Evolutionary conservation across 352 stramenopile species (phyloP).

Genomic region (Discostella stelligera): DNA sequence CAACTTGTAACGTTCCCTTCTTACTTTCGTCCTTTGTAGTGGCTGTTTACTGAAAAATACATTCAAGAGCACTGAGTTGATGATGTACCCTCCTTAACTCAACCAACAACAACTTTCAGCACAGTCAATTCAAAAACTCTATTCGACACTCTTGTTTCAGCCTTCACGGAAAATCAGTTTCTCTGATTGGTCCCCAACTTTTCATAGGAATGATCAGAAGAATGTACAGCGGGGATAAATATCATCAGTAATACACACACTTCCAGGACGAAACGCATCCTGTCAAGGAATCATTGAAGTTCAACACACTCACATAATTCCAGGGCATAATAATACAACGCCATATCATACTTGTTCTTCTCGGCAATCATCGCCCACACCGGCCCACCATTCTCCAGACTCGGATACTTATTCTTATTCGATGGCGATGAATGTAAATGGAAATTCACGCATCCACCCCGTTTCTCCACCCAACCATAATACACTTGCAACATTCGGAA

Average conservation of each 20-base stretch:
- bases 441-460: slow-evolving; percentile 30
- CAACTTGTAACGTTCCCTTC: too few species aligned
- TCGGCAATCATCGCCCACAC: slow-evolving; percentile 39
- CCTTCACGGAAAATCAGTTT: background rate
- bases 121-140: too few species aligned
- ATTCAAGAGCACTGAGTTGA: too few species aligned
- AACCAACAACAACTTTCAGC: too few species aligned
- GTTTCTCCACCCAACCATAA: slow-evolving; percentile 49
- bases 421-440: slow-evolving; percentile 26
- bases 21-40: too few species aligned
- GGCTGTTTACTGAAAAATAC: too few species aligned
- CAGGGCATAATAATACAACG: slow-evolving; percentile 47
- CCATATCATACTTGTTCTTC: slow-evolving; percentile 53
- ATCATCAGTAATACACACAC: background rate
- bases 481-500: slow-evolving; percentile 46
- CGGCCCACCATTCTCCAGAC: slow-evolving; percentile 13
- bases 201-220: background rate
- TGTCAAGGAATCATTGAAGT: background rate
- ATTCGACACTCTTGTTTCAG: background rate
- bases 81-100: too few species aligned
- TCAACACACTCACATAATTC: slow-evolving; percentile 28
- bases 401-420: slow-evolving; percentile 47
- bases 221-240: background rate
- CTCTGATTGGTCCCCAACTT: background rate
- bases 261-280: background rate